These are phyloP conservation scores for Pseudopithomyces chartarum DNA, from an alignment of 2,329 filamentous ascomycete species.

Conservation along the genomic window DNA sequence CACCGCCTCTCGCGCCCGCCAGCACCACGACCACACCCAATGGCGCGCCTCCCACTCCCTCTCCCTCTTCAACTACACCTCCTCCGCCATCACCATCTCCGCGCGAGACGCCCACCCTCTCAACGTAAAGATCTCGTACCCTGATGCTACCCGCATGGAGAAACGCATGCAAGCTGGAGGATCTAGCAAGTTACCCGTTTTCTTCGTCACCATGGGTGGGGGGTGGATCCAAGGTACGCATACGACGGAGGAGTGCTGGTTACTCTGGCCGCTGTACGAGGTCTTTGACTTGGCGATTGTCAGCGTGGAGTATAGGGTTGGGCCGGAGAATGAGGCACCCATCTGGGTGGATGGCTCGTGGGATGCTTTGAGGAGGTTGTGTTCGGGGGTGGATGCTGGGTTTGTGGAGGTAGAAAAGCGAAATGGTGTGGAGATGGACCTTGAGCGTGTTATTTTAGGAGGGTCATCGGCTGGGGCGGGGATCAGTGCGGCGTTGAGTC, in stretches of 20 bases:
- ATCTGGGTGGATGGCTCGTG: constrained; percentile 14
- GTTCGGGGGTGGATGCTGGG: neutral
- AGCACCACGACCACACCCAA: neutral
- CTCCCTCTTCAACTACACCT: neutral
- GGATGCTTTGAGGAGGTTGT: constrained; percentile 6
- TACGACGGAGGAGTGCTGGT: neutral
- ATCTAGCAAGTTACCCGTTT: neutral
- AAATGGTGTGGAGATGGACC: neutral
- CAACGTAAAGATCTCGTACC: neutral
- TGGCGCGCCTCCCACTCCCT: neutral
- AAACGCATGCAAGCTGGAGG: neutral
- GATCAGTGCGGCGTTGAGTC: constrained; percentile 13
- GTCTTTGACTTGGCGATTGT: constrained; percentile 5
- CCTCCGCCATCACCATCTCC: neutral
- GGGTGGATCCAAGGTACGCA: constrained; percentile 2
- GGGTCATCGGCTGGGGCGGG: constrained; percentile 16
- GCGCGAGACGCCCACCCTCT: neutral
- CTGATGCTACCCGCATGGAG: neutral
- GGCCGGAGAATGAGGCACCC: constrained; percentile 14
- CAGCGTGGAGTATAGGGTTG: constrained; percentile 15
- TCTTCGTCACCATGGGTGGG: neutral
- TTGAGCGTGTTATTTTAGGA: constrained; percentile 9
- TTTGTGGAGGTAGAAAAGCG: neutral
- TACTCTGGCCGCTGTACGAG: neutral
- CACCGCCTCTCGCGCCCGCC: neutral